Evolutionary conservation across 192 early-diverging fungal genomes (phyloP).

Genomic region (Linnemannia exigua): DNA sequence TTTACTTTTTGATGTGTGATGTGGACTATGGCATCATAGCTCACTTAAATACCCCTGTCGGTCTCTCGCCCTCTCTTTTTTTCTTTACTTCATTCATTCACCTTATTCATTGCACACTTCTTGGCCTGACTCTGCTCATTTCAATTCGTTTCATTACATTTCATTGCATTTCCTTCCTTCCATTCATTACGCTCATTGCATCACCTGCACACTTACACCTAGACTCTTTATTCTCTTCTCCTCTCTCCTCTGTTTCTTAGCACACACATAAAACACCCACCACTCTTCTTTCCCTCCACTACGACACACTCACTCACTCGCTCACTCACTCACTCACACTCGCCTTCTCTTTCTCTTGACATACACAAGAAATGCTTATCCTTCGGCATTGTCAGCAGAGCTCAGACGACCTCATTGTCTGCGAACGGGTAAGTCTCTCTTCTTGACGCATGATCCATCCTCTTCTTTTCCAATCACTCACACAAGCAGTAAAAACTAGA

Average conservation of each 20-base stretch:
- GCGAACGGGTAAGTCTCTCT: constrained; percentile 65
- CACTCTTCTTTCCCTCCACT: no score
- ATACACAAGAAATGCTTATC: constrained; percentile 58
- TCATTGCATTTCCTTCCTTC: background rate
- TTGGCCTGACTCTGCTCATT: no score
- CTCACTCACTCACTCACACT: background rate
- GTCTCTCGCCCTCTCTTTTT: background rate
- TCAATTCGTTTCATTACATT: no score
- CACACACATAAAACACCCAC: no score
- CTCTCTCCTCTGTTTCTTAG: no score
- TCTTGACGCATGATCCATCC: no score
- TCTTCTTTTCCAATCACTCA: background rate
- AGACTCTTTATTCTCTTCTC: no score
- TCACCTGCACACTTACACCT: background rate
- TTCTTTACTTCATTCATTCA: background rate
- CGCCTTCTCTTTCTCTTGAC: background rate
- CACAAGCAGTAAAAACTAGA: no score
- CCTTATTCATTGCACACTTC: background rate
- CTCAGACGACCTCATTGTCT: constrained; percentile 68
- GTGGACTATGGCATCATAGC: no score
- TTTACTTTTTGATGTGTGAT: background rate
- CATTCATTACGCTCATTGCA: no score
- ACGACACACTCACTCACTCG: background rate
- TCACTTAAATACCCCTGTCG: background rate
- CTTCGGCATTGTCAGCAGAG: constrained; percentile 64